phyloP scores from a whole-genome alignment of 2,329 filamentous ascomycete genomes.

The Sclerotiophoma versabilis region DNA sequence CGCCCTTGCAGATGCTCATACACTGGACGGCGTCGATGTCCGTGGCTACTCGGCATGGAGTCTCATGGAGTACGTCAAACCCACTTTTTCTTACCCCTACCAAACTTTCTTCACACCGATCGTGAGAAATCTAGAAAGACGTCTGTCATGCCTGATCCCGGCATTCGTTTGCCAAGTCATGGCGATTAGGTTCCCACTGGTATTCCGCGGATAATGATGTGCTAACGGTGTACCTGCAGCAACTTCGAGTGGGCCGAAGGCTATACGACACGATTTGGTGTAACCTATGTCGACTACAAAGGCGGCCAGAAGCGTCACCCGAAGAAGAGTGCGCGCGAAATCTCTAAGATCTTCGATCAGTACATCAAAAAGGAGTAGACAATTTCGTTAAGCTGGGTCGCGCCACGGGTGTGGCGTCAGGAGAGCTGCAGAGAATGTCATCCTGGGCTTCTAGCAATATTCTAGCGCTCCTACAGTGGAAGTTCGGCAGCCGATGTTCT shows the following conservation, averaged over 20 bases:
- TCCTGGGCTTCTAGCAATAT: constrained; percentile 26
- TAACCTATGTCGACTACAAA: constrained; percentile 82
- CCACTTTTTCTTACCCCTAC: constrained; percentile 16
- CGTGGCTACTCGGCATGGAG: constrained; percentile 86
- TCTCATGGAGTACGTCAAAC: constrained; percentile 72
- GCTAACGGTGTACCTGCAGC: constrained; percentile 50
- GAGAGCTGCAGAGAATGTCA: constrained; percentile 19
- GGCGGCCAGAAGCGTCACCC: constrained; percentile 79
- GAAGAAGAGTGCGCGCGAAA: constrained; percentile 81
- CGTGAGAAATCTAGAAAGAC: neutral
- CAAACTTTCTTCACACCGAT: neutral
- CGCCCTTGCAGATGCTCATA: constrained; percentile 76
- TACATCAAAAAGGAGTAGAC: constrained; percentile 68
- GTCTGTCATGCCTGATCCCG: constrained; percentile 1
- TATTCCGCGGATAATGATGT: constrained; percentile 2
- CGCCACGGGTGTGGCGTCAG: constrained; percentile 25
- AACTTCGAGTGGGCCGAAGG: constrained; percentile 95
- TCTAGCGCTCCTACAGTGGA: constrained; percentile 29
- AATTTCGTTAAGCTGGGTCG: constrained; percentile 7
- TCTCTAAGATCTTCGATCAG: constrained; percentile 74
- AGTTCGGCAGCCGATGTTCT: neutral
- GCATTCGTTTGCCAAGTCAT: neutral
- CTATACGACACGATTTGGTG: constrained; percentile 85
- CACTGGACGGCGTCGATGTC: constrained; percentile 78
- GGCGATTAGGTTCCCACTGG: constrained; percentile 2